Evolutionary conservation across 2,329 filamentous ascomycete genomes (phyloP), one percentile per base, ranked within the genome.

Genomic region (Monosporascus sp.): DNA sequence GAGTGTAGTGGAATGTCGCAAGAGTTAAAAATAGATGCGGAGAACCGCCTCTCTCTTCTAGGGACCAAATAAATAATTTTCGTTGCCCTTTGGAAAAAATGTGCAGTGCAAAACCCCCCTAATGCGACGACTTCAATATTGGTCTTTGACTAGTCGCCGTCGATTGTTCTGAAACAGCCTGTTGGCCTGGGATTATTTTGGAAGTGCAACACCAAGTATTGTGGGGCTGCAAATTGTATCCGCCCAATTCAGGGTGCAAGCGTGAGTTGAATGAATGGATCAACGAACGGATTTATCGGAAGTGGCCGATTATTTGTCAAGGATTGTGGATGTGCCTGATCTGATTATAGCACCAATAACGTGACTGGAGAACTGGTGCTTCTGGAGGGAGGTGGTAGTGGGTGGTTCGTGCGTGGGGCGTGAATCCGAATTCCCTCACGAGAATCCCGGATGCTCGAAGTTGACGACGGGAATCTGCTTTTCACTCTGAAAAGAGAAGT

Each of bases 351-450:
- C 5, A 26, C 24, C 43, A 27, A 17, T 46, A 46, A 46, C 43
- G 43, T 46, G 43, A 31, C n/a, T 50, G 41, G 24, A 52, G 49
- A 56, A 45, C 26, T 31, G 48, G 38, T 55, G 54, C 48, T 26
- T 37, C 17, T 26, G 22, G 9, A n/a, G 48, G 48, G 22, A 49
- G 16, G 47, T 24, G 27, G 17, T 37, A 31, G 31, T 56, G 54
- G 59, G 63, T 58, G 60, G 60, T 60, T 58, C 56, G 59, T 62
- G 60, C 59, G 56, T 58, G 53, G 57, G 59, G 56, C 51, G 52
- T 53, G 50, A 54, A 59, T 61, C 55, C 60, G 64, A 64, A 67
- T 67, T 65, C 62, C 65, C 64, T 66, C 64, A 64, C 57, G 51
- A 63, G 56, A 58, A 58, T 57, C 38, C 52, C 57, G 50, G 50